Evolutionary conservation across 2,329 filamentous ascomycete genomes (phyloP), one percentile per base, ranked within the genome.

Genomic region (Macrophomina phaseolina): DNA sequence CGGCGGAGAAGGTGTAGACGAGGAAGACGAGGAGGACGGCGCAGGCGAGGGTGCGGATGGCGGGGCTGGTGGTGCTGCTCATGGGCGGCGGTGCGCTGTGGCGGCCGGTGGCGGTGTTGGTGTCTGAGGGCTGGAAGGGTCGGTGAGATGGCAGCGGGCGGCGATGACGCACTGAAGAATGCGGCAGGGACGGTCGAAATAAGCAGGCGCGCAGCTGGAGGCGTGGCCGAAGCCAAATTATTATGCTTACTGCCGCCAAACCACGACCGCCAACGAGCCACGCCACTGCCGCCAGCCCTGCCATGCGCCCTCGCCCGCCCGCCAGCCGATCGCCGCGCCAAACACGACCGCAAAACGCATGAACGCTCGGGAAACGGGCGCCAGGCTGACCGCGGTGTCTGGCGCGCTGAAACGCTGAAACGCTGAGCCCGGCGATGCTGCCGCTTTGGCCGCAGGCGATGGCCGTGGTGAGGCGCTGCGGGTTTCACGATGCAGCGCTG

Each of bases 1-100:
- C 72, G 64, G 81, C 80, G 8, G 75, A 74, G 53, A 81, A 70
- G 0, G 75, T 78, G 34, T 80, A 73, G n/a, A 74, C 70, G 16
- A 81, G 64, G 0, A 61, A 16, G 45, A 61, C 11, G 32, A 61
- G 16, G 42, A 61, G 9, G 28, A 42, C 58, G 58, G 58, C 8
- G 58, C 7, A 48, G 58, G 32, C 18, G 58, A 49, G 8, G 28
- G 42, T 23, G 16, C 58, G 42, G 5, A 48, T 11, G n/a, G 40
- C 18, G 8, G 28, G 45, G 42, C 4, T 61, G 58, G 16, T 28
- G 16, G 6, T 61, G 58, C 30, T 28, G 16, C 46, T 61, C 40
- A 42, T 16, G 56, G 28, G 11, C 11, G 32, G 11, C n/a, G 14
- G 52, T 3, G 14, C 30, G 28, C 73, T 72, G 9, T 74, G 73